Conservation (phyloP, 1,139 yeast genomes). For the Pichia sp. region DNA sequence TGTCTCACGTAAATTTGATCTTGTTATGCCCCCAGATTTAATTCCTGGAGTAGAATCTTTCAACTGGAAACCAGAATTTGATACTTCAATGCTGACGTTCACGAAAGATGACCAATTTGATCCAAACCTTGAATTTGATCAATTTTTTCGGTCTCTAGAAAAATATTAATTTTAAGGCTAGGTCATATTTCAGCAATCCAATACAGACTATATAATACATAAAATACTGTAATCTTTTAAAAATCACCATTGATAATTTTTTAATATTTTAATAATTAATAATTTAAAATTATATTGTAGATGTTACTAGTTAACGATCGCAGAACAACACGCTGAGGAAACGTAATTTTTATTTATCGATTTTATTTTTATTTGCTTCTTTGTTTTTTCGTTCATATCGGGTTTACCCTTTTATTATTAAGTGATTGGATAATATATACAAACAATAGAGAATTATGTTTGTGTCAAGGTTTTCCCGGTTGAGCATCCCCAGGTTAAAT, state of each 20-base stretch:
- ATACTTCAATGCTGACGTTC: constrained; percentile 1
- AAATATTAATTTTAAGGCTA: too few relatives aligned
- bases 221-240: background rate
- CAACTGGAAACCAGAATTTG: constrained; percentile 9
- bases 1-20: constrained; percentile 4
- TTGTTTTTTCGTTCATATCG: background rate
- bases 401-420: background rate
- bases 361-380: background rate
- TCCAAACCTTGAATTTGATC: background rate
- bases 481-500: background rate
- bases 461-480: background rate
- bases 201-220: background rate
- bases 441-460: background rate
- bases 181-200: background rate
- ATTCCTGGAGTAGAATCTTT: constrained; percentile 2
- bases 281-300: background rate
- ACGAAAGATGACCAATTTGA: background rate
- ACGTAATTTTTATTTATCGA: background rate
- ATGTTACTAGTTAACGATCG: too few relatives aligned
- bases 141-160: background rate
- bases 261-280: too few relatives aligned
- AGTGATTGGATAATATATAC: background rate
- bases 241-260: background rate
- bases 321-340: background rate
- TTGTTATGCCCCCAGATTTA: constrained; percentile 7